Conservation (phyloP, 31 red algal species). For the Endocladia muricata region DNA sequence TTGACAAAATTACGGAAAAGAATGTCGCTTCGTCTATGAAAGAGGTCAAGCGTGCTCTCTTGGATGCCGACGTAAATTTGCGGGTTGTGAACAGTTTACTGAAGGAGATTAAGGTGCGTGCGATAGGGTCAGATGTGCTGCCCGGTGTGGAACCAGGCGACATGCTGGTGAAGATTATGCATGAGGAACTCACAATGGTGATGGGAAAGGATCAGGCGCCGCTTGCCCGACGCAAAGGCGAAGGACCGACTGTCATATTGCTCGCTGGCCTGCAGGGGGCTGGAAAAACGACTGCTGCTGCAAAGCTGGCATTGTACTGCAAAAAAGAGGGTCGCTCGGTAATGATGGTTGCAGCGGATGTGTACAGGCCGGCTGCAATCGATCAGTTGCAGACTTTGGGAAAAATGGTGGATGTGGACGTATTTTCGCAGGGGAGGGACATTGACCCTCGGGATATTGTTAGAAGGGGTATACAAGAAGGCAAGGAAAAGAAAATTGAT, state of each 20-base stretch:
- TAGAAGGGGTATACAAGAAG: constrained; percentile 53
- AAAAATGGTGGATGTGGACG: constrained; percentile 51
- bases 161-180: constrained; percentile 94
- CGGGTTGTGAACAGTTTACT: constrained; percentile 82
- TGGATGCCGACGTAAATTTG: constrained; percentile 96
- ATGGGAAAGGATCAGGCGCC: constrained; percentile 81
- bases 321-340: constrained; percentile 66
- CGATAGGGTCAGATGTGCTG: constrained; percentile 69
- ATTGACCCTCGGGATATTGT: constrained; percentile 69
- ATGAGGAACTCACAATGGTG: constrained; percentile 86
- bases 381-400: constrained; percentile 94
- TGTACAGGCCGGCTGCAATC: constrained; percentile 94
- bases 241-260: constrained; percentile 74
- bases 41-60: constrained; percentile 81
- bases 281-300: constrained; percentile 96
- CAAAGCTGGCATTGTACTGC: constrained; percentile 88
- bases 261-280: constrained; percentile 93
- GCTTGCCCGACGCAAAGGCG: constrained; percentile 48
- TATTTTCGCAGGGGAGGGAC: constrained; percentile 44
- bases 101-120: constrained; percentile 70
- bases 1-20: constrained; percentile 88
- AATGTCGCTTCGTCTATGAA: constrained; percentile 86
- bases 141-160: constrained; percentile 85
- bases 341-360: constrained; percentile 90
- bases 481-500: constrained; percentile 49